Conservation (phyloP, 257 asterid species). For the Nicotiana attenuata region DNA sequence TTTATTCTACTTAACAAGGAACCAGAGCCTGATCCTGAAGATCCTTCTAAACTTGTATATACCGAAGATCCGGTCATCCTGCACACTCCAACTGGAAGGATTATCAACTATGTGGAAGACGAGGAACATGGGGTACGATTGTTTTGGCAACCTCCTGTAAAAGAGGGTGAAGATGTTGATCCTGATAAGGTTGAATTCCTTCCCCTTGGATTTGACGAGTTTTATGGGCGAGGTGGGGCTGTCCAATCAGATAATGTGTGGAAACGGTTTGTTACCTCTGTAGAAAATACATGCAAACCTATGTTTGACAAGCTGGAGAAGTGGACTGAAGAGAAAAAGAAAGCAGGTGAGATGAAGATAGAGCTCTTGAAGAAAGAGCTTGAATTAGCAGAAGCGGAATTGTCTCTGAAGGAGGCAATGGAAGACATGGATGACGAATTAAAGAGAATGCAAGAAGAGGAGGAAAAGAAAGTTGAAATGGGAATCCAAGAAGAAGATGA, state of each 20-base stretch:
- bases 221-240: constrained; percentile 49
- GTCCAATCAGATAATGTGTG: constrained; percentile 27
- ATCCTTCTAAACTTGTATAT: constrained; percentile 65
- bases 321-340: constrained; percentile 65
- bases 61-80: constrained; percentile 80
- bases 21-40: constrained; percentile 88
- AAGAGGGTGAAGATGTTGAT: constrained; percentile 55
- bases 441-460: constrained; percentile 67
- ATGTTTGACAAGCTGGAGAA: constrained; percentile 39
- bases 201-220: constrained; percentile 86
- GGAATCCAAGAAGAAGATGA: constrained; percentile 42
- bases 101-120: constrained; percentile 79
- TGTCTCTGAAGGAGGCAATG: constrained; percentile 62
- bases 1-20: constrained; percentile 71
- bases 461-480: constrained; percentile 53
- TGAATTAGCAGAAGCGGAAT: constrained; percentile 67
- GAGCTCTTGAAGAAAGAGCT: constrained; percentile 49
- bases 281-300: constrained; percentile 34
- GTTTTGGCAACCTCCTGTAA: constrained; percentile 70
- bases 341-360: constrained; percentile 39
- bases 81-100: constrained; percentile 87
- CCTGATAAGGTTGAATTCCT: constrained; percentile 62
- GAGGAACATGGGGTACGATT: constrained; percentile 82
- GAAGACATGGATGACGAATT: constrained; percentile 70
- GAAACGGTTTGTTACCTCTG: constrained; percentile 28